Conservation (phyloP, 2,329 filamentous ascomycete genomes). For the Achaetomium macrosporum region DNA sequence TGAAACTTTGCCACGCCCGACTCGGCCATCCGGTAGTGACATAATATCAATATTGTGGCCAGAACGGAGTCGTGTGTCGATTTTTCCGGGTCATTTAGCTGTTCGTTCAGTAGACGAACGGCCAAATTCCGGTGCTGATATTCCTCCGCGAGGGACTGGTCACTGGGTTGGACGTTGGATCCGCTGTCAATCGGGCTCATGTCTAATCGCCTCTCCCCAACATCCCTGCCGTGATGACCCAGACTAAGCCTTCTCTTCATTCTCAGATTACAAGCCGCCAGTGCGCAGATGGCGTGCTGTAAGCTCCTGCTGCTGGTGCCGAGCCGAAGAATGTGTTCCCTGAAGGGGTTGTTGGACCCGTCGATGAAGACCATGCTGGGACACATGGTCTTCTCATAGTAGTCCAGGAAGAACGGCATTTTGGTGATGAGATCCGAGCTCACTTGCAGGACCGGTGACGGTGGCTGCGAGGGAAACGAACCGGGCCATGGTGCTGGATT, state of each 20-base stretch:
- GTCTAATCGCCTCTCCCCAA: conserved; percentile 37
- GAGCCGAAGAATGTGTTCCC: conserved; percentile 73
- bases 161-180: conserved; percentile 46
- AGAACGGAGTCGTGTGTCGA: conserved; percentile 81
- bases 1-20: conserved; percentile 90
- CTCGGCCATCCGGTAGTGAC: conserved; percentile 89
- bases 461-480: conserved; percentile 41
- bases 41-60: conserved; percentile 80
- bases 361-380: conserved; percentile 90
- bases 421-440: conserved; percentile 63
- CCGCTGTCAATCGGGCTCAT: conserved; percentile 37
- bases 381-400: conserved; percentile 89
- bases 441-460: conserved; percentile 45
- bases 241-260: conserved; percentile 69
- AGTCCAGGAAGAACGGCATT: conserved; percentile 85
- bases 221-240: conserved; percentile 48
- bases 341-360: conserved; percentile 76
- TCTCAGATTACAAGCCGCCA: conserved; percentile 82
- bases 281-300: conserved; percentile 86
- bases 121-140: conserved; percentile 76
- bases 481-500: conserved; percentile 45
- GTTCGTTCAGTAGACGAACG: conserved; percentile 75
- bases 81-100: conserved; percentile 68
- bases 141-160: conserved; percentile 69
- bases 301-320: conserved; percentile 73